Evolutionary conservation across 495 filamentous ascomycete genomes (phyloP).

Genomic region (Aspergillus ellipticus): DNA sequence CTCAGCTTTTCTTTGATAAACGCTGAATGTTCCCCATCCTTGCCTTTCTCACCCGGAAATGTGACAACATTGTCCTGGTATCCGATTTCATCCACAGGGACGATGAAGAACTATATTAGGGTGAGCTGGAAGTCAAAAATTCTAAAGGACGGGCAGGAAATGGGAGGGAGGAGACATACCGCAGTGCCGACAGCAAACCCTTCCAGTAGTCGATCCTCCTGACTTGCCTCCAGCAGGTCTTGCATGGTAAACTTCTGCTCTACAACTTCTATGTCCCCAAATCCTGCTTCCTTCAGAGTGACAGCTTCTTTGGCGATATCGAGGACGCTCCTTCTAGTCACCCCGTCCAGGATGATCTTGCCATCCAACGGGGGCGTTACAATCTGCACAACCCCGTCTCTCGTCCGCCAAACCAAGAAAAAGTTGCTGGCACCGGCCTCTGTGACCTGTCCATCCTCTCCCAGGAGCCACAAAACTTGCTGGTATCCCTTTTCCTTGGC

Average conservation of each 20-base stretch:
- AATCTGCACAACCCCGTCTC: slow-evolving; percentile 63
- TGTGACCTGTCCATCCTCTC: slow-evolving; percentile 72
- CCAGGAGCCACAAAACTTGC: slow-evolving; percentile 30
- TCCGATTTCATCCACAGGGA: no score
- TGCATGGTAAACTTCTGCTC: slow-evolving; percentile 14
- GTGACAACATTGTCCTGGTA: no score
- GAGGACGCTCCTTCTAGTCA: slow-evolving; percentile 74
- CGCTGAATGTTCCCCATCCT: no score
- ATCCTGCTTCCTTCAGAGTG: no score
- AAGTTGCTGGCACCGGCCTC: slow-evolving; percentile 95
- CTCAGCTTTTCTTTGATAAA: no score
- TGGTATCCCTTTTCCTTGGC: slow-evolving; percentile 17
- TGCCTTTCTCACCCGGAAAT: no score
- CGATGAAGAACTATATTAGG: not conserved
- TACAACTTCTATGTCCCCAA: not conserved
- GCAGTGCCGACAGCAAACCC: slow-evolving; percentile 11
- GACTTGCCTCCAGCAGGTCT: slow-evolving; percentile 4
- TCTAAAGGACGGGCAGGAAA: not conserved
- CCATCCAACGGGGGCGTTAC: slow-evolving; percentile 82
- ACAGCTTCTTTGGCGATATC: slow-evolving; percentile 69
- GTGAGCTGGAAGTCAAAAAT: no score
- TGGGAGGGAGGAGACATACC: slow-evolving; percentile 1
- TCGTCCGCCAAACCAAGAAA: slow-evolving; percentile 65
- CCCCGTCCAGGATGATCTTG: slow-evolving; percentile 72
- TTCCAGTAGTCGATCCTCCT: slow-evolving; percentile 6